Percentiles rank a stretch among this genome's conserved stretches.
phyloP scores from a whole-genome alignment of 2,329 filamentous ascomycete genomes.

The Fusarium buharicum region DNA sequence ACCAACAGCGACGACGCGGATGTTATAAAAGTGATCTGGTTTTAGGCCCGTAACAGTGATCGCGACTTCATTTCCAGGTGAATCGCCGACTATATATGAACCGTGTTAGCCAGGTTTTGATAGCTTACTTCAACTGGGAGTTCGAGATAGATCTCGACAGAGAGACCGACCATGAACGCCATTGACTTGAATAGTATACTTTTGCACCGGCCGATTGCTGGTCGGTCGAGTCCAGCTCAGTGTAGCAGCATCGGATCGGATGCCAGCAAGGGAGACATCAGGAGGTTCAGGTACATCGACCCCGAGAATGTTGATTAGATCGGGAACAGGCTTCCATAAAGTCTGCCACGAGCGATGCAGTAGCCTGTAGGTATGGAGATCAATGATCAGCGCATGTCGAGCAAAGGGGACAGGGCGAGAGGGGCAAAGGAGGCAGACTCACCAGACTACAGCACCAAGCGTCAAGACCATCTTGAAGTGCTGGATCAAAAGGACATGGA shows the following conservation, averaged over 20 bases:
- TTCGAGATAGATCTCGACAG: slow-evolving; percentile 9
- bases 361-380: slow-evolving; percentile 66
- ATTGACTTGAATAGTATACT: slow-evolving; percentile 93
- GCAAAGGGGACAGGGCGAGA: slow-evolving; percentile 1
- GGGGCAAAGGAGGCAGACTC: slow-evolving; percentile 44
- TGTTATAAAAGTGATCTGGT: slow-evolving; percentile 90
- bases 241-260: slow-evolving; percentile 86
- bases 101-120: slow-evolving; percentile 26
- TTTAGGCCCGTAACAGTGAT: slow-evolving; percentile 90
- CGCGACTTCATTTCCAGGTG: slow-evolving; percentile 64
- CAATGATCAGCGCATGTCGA: slow-evolving; percentile 24
- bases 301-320: slow-evolving; percentile 89
- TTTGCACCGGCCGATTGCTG: slow-evolving; percentile 74
- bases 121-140: background rate
- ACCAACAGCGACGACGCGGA: slow-evolving; percentile 91
- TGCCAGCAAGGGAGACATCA: slow-evolving; percentile 88
- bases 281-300: slow-evolving; percentile 93
- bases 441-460: slow-evolving; percentile 65
- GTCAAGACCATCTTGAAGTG: slow-evolving; percentile 67
- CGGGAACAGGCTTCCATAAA: slow-evolving; percentile 87
- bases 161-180: slow-evolving; percentile 79
- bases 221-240: slow-evolving; percentile 88
- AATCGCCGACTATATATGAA: slow-evolving; percentile 76
- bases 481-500: slow-evolving; percentile 59
- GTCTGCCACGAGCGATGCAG: slow-evolving; percentile 88